Evolutionary conservation across 2,329 filamentous ascomycete species (phyloP), one percentile per base, ranked within the genome.

Genomic region (Sclerotinia sclerotiorum): DNA sequence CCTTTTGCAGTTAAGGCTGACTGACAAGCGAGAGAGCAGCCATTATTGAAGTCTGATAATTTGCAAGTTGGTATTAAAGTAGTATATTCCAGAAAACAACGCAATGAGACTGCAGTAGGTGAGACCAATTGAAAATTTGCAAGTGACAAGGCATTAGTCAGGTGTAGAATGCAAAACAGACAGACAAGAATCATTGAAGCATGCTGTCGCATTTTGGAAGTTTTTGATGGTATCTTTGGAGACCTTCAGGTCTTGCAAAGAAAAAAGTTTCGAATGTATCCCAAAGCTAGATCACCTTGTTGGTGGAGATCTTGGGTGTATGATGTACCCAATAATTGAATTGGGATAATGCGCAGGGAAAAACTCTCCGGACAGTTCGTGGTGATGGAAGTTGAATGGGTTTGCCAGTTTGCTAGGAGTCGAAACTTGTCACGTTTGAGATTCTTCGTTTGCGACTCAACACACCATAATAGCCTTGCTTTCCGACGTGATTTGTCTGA

Each of bases 101-200:
- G 39, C 55, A 72, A 29, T 35, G 75, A 73, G 65, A 77, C 71
- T 13, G 60, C 27, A 42, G 55, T 61, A 11, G 73, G 69, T 8
- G 74, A 71, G 48, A 77, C 73, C 29, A 69, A 67, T 67, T 77
- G 76, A 49, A 77, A 77, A 63, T 76, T 75, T 51, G 73, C 73
- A 17, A 77, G 72, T 24, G 76, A 76, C 29, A 77, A 68, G 35
- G 76, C 75, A 52, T 72, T 71, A 27, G 70, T 68, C 24, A 68
- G 65, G 27, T 71, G 73, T 55, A 76, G 55, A 57, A 71, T 67
- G 15, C 54, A 68, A 42, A 72, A 72, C 48, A 76, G 61, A 48
- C 67, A 67, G 8, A 72, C 46, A 27, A 68, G 49, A 51, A 71
- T 70, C 10, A 35, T 44, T 24, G 57, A 46, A 51, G 42, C 5